Percentiles rank a stretch among this genome's conserved stretches.
phyloP scores from a whole-genome alignment of 257 asterid genomes.

The Solanum sitiens region DNA sequence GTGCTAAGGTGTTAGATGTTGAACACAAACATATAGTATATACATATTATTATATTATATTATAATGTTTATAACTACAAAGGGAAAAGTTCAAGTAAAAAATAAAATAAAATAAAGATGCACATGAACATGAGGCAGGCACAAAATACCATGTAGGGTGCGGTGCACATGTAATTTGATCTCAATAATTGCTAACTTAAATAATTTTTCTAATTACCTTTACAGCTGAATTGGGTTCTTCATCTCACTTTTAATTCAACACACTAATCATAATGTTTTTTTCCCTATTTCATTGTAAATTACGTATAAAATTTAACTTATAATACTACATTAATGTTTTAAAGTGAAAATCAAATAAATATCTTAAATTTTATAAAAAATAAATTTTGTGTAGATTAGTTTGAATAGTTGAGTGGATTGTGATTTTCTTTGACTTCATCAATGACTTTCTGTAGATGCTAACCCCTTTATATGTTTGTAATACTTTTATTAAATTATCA shows the following conservation, averaged over 20 bases:
- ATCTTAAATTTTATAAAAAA: too few relatives aligned
- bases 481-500: background rate
- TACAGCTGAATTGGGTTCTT: background rate
- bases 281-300: background rate
- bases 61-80: background rate
- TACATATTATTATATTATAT: too few relatives aligned
- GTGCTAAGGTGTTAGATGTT: background rate
- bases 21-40: background rate
- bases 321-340: background rate
- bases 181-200: background rate
- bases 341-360: too few relatives aligned
- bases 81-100: background rate
- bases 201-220: background rate
- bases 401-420: too few relatives aligned
- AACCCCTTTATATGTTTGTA: background rate
- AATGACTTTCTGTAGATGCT: too few relatives aligned
- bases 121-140: background rate
- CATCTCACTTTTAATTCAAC: background rate
- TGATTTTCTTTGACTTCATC: too few relatives aligned
- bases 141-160: background rate
- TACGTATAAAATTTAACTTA: background rate
- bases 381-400: too few relatives aligned
- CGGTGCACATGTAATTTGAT: background rate
- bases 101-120: background rate
- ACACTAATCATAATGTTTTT: background rate